Conservation (phyloP, 352 stramenopile genomes). For the Phytophthora hybrid region DNA sequence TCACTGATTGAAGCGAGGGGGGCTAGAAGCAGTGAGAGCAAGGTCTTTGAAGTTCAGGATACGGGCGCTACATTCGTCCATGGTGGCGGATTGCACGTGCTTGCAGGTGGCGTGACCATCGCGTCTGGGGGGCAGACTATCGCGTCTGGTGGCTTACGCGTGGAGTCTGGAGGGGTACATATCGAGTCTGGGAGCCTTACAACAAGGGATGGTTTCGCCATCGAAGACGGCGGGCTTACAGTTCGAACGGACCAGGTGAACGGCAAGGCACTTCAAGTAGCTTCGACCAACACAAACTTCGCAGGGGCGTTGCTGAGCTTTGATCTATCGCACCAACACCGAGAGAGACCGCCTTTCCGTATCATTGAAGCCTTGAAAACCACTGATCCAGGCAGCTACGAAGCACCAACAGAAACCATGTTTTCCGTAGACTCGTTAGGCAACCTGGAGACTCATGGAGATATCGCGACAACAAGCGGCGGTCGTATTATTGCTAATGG, state of each 20-base stretch:
- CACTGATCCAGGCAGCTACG: background rate
- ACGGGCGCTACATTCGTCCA: constrained; percentile 64
- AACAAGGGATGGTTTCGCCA: constrained; percentile 61
- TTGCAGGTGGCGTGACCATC: constrained; percentile 61
- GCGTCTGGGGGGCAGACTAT: constrained; percentile 69
- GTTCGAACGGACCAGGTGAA: constrained; percentile 60
- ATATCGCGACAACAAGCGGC: constrained; percentile 54
- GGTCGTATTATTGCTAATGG: constrained; percentile 62
- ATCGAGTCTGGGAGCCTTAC: constrained; percentile 64
- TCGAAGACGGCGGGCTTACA: constrained; percentile 67
- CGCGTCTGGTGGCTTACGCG: constrained; percentile 58
- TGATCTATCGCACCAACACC: constrained; percentile 41
- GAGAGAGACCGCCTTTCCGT: constrained; percentile 44
- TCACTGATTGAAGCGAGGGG: constrained; percentile 43
- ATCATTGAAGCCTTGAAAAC: constrained; percentile 55
- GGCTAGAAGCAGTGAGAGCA: constrained; percentile 31
- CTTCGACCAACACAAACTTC: constrained; percentile 60
- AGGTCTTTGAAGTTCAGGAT: constrained; percentile 67
- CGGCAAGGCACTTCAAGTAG: constrained; percentile 49
- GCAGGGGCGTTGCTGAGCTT: constrained; percentile 63
- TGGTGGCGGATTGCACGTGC: constrained; percentile 58
- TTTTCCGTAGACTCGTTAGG: constrained; percentile 64
- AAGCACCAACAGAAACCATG: constrained; percentile 17
- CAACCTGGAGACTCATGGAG: constrained; percentile 54
- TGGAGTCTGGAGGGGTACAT: constrained; percentile 63